Evolutionary conservation across 768 basidiomycete species (phyloP), one percentile per base, ranked within the genome.

Genomic region (Psilocybe cyanescens): DNA sequence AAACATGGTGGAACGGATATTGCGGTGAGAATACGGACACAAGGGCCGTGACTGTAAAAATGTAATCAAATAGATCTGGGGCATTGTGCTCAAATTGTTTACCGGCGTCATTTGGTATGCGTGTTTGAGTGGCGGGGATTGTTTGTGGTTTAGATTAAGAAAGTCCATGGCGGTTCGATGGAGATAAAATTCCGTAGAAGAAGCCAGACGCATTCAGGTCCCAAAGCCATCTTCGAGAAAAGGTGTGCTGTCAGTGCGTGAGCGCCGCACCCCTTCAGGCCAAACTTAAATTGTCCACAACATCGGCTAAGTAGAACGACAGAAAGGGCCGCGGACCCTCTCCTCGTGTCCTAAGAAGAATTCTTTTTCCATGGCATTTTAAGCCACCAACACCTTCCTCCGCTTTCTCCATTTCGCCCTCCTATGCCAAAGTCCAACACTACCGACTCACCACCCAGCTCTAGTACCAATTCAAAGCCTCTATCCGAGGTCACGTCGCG

Each of bases 301-400:
- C 73, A 76, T 79, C 77, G 76, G 78, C 79, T 78, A 80, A 79
- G 74, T 71, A 70, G 75, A 70, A 66, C 71, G 70, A 70, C 72
- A 76, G 76, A 73, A 79, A 79, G 79, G 79, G 79, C 82, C 81
- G 82, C 82, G 81, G 81, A 82, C 75, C 76, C 77, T 77, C 77
- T 83, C 86, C 87, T 88, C 87, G 86, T 89, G 86, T 74, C 83
- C 83, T 77, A 71, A 75, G 84, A 83, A 81, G 81, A 84, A 81
- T 86, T 84, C 83, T 85, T 86, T 85, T 86, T 81, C 77, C 75
- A 75, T 83, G 74, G 79, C 82, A 82, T 84, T 85, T 82, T 85
- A 83, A 83, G 80, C 70, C 67, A 70, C 67, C 65, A 55, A 70
- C 66, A 65, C 60, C 63, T 67, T 61, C 44, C 35, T 57, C 55